These are phyloP conservation scores for Blastobotrys arbuscula DNA, from an alignment of 1,139 yeast species.

Conservation along the genomic window DNA sequence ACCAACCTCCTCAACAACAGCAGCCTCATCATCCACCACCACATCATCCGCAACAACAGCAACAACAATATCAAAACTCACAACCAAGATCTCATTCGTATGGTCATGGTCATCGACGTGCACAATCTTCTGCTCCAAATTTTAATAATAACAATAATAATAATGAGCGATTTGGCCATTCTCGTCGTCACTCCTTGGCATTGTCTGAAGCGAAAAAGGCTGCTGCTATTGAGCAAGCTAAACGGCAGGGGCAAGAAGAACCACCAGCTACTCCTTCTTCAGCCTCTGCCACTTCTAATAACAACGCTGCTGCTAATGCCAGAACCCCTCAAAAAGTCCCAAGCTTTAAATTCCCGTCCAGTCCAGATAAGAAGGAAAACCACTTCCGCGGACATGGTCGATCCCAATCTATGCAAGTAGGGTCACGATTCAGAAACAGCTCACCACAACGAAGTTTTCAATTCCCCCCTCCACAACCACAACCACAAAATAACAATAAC, in stretches of 20 bases:
- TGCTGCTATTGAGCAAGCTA: constrained; percentile 82
- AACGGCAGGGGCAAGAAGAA: constrained; percentile 31
- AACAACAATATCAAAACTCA: constrained; percentile 3
- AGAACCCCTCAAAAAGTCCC: constrained; percentile 14
- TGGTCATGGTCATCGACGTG: constrained; percentile 29
- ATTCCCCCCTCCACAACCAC: constrained; percentile 38
- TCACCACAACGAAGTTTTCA: constrained; percentile 39
- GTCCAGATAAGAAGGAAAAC: constrained; percentile 32
- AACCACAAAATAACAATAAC: constrained; percentile 3
- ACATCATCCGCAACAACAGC: constrained; percentile 8
- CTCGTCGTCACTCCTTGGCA: constrained; percentile 88
- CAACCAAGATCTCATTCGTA: neutral
- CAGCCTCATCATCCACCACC: constrained; percentile 4
- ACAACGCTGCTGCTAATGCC: neutral
- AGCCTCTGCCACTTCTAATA: constrained; percentile 24
- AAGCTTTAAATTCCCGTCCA: constrained; percentile 50
- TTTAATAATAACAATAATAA: constrained; percentile 3
- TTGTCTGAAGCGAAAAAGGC: constrained; percentile 94
- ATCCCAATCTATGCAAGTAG: constrained; percentile 19
- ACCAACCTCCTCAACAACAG: constrained; percentile 10
- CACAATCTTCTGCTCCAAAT: constrained; percentile 29
- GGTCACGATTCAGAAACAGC: constrained; percentile 18
- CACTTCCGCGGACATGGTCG: constrained; percentile 32
- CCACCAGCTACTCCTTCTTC: neutral
- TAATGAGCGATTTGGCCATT: constrained; percentile 50